A percentile compares a stretch with the other conserved stretches of the same genome.
These are phyloP conservation scores for Plasmopara muralis DNA, from an alignment of 352 stramenopile genomes.

Conservation along the genomic window DNA sequence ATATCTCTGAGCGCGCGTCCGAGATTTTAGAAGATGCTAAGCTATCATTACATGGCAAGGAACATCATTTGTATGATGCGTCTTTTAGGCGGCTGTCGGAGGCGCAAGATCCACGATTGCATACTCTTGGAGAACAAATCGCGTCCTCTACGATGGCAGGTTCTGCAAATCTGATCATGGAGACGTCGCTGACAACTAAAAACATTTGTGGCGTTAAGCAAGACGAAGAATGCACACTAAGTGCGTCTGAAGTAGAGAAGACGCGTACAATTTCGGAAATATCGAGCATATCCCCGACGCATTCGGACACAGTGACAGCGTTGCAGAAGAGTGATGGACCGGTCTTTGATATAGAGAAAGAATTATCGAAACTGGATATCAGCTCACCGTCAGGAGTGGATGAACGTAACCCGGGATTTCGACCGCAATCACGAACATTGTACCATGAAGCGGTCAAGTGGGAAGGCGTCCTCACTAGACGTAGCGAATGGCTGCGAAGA, in stretches of 20 bases:
- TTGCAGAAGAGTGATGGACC: slow-evolving; percentile 16
- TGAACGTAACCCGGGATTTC: slow-evolving; percentile 34
- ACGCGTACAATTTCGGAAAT: background rate
- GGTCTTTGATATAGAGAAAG: slow-evolving; percentile 21
- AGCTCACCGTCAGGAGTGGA: slow-evolving; percentile 24
- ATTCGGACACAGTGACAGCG: slow-evolving; percentile 5
- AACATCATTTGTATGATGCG: slow-evolving; percentile 75
- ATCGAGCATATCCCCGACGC: slow-evolving; percentile 4
- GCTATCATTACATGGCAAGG: slow-evolving; percentile 67
- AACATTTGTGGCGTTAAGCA: slow-evolving; percentile 17
- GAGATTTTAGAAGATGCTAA: slow-evolving; percentile 82
- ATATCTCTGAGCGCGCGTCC: slow-evolving; percentile 73
- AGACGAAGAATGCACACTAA: slow-evolving; percentile 7
- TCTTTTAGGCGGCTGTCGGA: slow-evolving; percentile 55
- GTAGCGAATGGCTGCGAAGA: slow-evolving; percentile 76
- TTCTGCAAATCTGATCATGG: slow-evolving; percentile 8
- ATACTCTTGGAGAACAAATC: slow-evolving; percentile 60
- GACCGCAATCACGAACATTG: slow-evolving; percentile 52
- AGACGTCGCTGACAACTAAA: slow-evolving; percentile 30
- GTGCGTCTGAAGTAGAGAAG: slow-evolving; percentile 10
- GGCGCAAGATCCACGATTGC: slow-evolving; percentile 58
- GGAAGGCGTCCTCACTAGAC: slow-evolving; percentile 73
- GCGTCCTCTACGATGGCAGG: slow-evolving; percentile 15
- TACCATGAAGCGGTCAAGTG: slow-evolving; percentile 82
- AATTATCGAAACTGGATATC: slow-evolving; percentile 9